Percentiles rank a stretch among this genome's conserved stretches.
Evolutionary conservation across 2,329 filamentous ascomycete species (phyloP).

Genomic region (Arthrobotrys sinensis): DNA sequence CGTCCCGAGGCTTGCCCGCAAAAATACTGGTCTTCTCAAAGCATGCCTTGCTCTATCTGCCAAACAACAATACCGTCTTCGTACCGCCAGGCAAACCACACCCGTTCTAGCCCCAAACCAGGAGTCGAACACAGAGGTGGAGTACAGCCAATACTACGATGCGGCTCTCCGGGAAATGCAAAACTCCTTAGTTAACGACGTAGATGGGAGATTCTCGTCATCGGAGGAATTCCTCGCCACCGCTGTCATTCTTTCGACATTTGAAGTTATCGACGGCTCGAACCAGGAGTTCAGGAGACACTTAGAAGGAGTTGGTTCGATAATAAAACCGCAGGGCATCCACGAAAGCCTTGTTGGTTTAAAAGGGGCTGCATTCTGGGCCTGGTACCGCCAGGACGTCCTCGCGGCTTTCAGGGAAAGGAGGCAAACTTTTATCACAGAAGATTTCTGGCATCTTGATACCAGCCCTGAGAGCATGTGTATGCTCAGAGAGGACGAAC

Average conservation of each 20-base stretch:
- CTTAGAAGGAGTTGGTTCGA: constrained; percentile 65
- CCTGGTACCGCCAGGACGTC: constrained; percentile 66
- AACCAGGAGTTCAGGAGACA: constrained; percentile 65
- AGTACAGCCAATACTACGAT: constrained; percentile 65
- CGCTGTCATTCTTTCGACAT: constrained; percentile 64
- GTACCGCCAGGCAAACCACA: constrained; percentile 30
- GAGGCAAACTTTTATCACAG: constrained; percentile 63
- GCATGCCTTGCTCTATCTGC: constrained; percentile 56
- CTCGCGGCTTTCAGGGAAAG: constrained; percentile 65
- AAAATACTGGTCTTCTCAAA: constrained; percentile 52
- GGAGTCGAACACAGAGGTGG: constrained; percentile 60
- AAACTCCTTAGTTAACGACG: constrained; percentile 53
- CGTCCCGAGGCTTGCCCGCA: constrained; percentile 51
- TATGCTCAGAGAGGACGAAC: constrained; percentile 55
- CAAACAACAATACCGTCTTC: constrained; percentile 59
- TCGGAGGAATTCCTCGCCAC: constrained; percentile 65
- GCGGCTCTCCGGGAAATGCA: constrained; percentile 63
- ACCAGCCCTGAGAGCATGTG: constrained; percentile 54
- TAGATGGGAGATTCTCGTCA: constrained; percentile 52
- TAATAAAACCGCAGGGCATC: constrained; percentile 65
- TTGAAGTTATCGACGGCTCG: constrained; percentile 66
- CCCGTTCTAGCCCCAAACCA: constrained; percentile 37
- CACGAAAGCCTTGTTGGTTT: constrained; percentile 65
- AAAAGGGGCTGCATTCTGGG: constrained; percentile 65
- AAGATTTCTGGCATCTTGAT: constrained; percentile 57